Evolutionary conservation across 306 rosid species (phyloP), one percentile per base, ranked within the genome.

Genomic region (Purshia tridentata): DNA sequence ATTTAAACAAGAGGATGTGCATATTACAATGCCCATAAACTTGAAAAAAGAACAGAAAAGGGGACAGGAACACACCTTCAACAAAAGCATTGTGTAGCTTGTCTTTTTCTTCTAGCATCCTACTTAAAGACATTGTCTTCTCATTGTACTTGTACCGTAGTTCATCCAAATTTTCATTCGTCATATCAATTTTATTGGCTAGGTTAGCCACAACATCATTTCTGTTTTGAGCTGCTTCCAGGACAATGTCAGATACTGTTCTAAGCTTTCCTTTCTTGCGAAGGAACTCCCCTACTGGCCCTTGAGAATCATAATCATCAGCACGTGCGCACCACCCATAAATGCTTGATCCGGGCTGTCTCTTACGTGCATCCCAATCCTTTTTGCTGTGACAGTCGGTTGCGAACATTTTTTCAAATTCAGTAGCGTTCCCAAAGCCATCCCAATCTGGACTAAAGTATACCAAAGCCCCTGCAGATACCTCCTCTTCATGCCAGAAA

Each of bases 271-370:
- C 97, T 68, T 84, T 88, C 77, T 68, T 68, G 61, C 92, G 93
- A 42, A 91, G 97, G 82, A 85, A 94, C 66, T 83, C 89, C 72
- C 99, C 99, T 19, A 91, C 85, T 5, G 78, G 81, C 55, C 93
- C 99, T 46, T 72, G 78, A 50, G 90, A 81, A 9, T 51, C 65
- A 65, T 80, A 91, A 69, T 94, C 99, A 77, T 85, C 92, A 69
- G 86, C 88, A 39, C 96, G 95, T 0, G 99, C 99, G 74, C 86
- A 68, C 99, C 99, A 94, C 71, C 99, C 97, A 83, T 80, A 94
- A 56, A 87, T 78, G 55, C 72, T 70, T 52, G 85, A 75, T 72
- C 86, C 84, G 46, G 76, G 76, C 18, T 72, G 65, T 71, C 72
- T 29, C 62, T 81, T 82, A 15, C 37, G 74, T 18, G 80, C 64